Evolutionary conservation across 2,329 filamentous ascomycete genomes (phyloP), one percentile per base, ranked within the genome.

Genomic region (Neophaeococcomyces aloes): DNA sequence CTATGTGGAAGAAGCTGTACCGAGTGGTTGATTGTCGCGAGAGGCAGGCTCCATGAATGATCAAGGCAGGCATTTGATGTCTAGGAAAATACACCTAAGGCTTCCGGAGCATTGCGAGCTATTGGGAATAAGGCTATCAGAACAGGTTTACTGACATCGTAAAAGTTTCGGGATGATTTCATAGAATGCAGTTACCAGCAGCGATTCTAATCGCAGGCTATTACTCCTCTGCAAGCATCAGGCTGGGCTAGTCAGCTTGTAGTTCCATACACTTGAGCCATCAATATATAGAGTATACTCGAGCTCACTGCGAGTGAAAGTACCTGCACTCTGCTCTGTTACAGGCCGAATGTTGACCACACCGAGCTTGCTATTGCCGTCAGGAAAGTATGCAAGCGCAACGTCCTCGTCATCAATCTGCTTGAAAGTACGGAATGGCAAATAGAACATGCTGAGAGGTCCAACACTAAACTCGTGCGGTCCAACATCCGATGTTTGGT

Each of bases 381-480:
- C 76, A 2, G 89, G 84, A 35, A 75, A 75, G 68, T 75, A 94
- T 78, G 89, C 86, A 51, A 96, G 72, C 59, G 81, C 74, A 8
- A 94, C 76, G 63, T 96, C 91, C 54, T 88, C 79, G 1, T 80
- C 73, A 53, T 93, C 86, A 1, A 74, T 76, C 63, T 95, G 86
- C 53, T 71, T 72, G 62, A 96, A 98, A 0, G 86, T 89, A 2
- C 81, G 74, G 18, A 89, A 67, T 0, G 91, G 91, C 3, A 91
- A 75, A 54, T 91, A 94, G 59, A 98, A 98, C 72, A 96, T 94
- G 60, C 81, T 93, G 40, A 98, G 61, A 0, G 91, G 91, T 43
- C 85, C 91, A 1, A 83, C 87, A 18, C 85, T 91, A 63, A 95
- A 96, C 61, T 98, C 91, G 56, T 94, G 82, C 0, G 93, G 41